Conservation (phyloP, 768 basidiomycete species). For the Rhizopogon salebrosus region DNA sequence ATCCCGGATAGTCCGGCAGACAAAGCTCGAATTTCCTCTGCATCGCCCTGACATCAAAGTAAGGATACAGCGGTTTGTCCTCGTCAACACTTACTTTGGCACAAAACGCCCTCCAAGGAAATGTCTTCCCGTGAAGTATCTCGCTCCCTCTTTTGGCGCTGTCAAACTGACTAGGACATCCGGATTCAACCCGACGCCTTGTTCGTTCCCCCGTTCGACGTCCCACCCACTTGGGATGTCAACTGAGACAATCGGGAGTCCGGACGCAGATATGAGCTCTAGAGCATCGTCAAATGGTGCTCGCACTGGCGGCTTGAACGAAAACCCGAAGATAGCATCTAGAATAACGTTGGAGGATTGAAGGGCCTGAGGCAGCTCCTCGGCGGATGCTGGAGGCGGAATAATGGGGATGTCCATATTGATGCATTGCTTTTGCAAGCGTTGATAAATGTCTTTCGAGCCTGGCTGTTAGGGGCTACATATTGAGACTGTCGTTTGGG, state of each 20-base stretch:
- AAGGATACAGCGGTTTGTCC: not conserved
- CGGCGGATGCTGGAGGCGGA: conserved; percentile 40
- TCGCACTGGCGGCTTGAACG: conserved; percentile 88
- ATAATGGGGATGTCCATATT: conserved; percentile 84
- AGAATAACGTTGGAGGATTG: conserved; percentile 74
- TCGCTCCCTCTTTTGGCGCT: conserved; percentile 88
- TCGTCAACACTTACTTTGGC: conserved; percentile 55
- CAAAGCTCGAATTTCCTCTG: conserved; percentile 74
- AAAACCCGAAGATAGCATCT: conserved; percentile 98
- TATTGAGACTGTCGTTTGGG: not conserved
- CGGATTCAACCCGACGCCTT: conserved; percentile 57
- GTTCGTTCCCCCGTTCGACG: conserved; percentile 70
- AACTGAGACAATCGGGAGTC: conserved; percentile 84
- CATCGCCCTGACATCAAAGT: conserved; percentile 44
- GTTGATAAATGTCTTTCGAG: conserved; percentile 90
- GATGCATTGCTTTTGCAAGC: conserved; percentile 78
- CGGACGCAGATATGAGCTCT: conserved; percentile 52
- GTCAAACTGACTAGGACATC: conserved; percentile 87
- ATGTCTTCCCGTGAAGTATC: conserved; percentile 72
- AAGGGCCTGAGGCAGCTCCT: conserved; percentile 45
- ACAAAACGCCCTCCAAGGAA: conserved; percentile 94
- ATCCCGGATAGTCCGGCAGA: conserved; percentile 75
- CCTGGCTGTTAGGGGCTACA: conserved; percentile 55
- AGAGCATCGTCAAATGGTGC: conserved; percentile 81
- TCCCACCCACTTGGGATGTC: conserved; percentile 99